A percentile compares a stretch with the other conserved stretches of the same genome.
Conservation (phyloP, 2,329 filamentous ascomycete species). For the Ophioceras dolichostomum region DNA sequence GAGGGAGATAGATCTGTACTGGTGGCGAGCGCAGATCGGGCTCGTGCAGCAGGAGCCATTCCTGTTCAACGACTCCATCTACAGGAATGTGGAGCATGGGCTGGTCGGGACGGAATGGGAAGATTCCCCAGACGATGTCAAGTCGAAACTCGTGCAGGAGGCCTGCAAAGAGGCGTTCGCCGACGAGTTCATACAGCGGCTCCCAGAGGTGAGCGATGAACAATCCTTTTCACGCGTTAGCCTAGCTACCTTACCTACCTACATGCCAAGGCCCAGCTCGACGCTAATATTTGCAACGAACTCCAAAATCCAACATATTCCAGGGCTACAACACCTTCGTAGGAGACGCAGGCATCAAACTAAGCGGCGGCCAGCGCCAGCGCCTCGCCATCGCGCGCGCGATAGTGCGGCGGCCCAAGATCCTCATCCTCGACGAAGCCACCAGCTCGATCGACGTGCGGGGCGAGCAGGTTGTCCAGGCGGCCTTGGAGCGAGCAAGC, state of each 20-base stretch:
- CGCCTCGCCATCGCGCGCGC: conserved; percentile 46
- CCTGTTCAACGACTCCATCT: conserved; percentile 33
- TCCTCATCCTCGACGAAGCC: conserved; percentile 17
- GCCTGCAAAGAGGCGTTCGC: conserved; percentile 59
- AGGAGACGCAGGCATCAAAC: conserved; percentile 67
- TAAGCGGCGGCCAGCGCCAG: conserved; percentile 69
- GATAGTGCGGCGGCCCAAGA: conserved; percentile 15
- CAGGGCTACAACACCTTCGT: conserved; percentile 62
- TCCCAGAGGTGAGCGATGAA: conserved; percentile 35
- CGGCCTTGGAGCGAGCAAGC: conserved; percentile 14
- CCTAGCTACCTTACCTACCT: not conserved
- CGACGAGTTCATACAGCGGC: conserved; percentile 53
- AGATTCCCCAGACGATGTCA: conserved; percentile 19
- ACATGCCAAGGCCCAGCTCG: not conserved
- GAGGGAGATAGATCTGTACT: conserved; percentile 48
- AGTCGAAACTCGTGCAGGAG: conserved; percentile 45
- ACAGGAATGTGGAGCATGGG: conserved; percentile 40
- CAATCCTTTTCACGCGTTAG: not conserved
- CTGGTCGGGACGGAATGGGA: conserved; percentile 29
- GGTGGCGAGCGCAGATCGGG: conserved; percentile 36
- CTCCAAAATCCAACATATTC: conserved; percentile 3
- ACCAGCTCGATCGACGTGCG: conserved; percentile 38
- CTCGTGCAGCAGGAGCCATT: conserved; percentile 26
- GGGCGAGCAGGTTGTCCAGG: conserved; percentile 16
- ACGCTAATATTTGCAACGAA: not conserved